These are phyloP conservation scores for Rhizopus delemar DNA, from an alignment of 371 early-diverging fungal genomes.

Conservation along the genomic window DNA sequence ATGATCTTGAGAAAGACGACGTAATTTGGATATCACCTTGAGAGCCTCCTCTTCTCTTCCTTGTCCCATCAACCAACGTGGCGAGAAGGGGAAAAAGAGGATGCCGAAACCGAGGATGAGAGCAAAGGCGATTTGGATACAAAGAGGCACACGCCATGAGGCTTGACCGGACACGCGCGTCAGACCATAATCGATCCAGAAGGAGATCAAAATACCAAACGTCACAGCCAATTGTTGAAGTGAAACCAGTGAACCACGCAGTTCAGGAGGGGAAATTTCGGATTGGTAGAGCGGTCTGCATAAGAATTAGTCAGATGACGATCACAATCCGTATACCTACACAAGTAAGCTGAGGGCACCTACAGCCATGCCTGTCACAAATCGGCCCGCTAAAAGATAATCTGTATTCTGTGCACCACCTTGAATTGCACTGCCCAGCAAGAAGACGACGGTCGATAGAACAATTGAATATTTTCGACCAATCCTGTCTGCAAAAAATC, in stretches of 20 bases:
- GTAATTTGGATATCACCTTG: slow-evolving; percentile 69
- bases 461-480: slow-evolving; percentile 75
- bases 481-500: slow-evolving; percentile 63
- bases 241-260: slow-evolving; percentile 84
- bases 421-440: slow-evolving; percentile 69
- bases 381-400: slow-evolving; percentile 71
- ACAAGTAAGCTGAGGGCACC: slow-evolving; percentile 86
- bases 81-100: slow-evolving; percentile 84
- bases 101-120: slow-evolving; percentile 67
- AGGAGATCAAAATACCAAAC: slow-evolving; percentile 70
- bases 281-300: slow-evolving; percentile 81
- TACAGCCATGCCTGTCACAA: slow-evolving; percentile 80
- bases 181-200: slow-evolving; percentile 73
- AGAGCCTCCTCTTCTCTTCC: slow-evolving; percentile 72
- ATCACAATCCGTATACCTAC: slow-evolving; percentile 4
- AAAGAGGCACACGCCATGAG: slow-evolving; percentile 81
- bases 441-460: slow-evolving; percentile 62
- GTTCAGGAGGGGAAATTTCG: slow-evolving; percentile 80
- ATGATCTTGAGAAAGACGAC: slow-evolving; percentile 56
- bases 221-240: slow-evolving; percentile 90
- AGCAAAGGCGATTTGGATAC: slow-evolving; percentile 79
- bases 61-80: slow-evolving; percentile 82
- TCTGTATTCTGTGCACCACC: slow-evolving; percentile 52
- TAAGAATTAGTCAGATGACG: slow-evolving; percentile 1
- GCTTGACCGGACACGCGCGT: slow-evolving; percentile 51